phyloP scores from a whole-genome alignment of 2,329 filamentous ascomycete genomes.

The Phialophora macrospora region DNA sequence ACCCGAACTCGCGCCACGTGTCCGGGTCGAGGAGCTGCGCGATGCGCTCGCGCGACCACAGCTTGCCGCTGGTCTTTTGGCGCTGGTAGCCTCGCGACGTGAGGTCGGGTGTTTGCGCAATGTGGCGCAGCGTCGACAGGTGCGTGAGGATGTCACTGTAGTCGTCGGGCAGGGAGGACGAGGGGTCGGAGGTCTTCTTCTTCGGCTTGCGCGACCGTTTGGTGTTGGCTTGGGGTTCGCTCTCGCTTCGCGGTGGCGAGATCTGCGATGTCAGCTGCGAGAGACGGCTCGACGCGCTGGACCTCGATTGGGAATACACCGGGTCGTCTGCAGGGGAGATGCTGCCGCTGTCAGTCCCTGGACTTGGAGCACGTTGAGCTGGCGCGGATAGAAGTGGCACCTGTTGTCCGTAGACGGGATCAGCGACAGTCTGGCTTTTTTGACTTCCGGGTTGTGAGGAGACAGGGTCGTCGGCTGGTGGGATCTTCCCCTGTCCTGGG shows the following conservation, averaged over 20 bases:
- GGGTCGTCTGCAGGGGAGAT: slow-evolving; percentile 10
- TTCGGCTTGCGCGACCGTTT: slow-evolving; percentile 38
- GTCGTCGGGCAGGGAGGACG: slow-evolving; percentile 59
- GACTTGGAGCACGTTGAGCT: not conserved
- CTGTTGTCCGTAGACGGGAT: slow-evolving; percentile 11
- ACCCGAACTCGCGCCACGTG: slow-evolving; percentile 65
- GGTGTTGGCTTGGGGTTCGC: slow-evolving; percentile 40
- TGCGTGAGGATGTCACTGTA: slow-evolving; percentile 67
- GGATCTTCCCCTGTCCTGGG: not conserved
- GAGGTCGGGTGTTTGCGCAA: slow-evolving; percentile 61
- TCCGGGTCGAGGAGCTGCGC: slow-evolving; percentile 60
- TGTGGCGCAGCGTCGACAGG: slow-evolving; percentile 55
- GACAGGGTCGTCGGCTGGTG: slow-evolving; percentile 9
- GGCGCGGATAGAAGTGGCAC: not conserved
- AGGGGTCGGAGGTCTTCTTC: slow-evolving; percentile 28
- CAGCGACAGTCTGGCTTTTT: not conserved
- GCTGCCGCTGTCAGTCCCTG: slow-evolving; percentile 4
- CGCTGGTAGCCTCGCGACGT: slow-evolving; percentile 63
- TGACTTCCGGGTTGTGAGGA: not conserved
- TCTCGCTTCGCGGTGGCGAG: slow-evolving; percentile 31
- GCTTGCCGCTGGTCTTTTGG: slow-evolving; percentile 67
- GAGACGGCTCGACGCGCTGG: slow-evolving; percentile 45
- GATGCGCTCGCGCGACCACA: slow-evolving; percentile 68
- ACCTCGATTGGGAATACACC: not conserved
- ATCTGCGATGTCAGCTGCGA: slow-evolving; percentile 56